phyloP scores from a whole-genome alignment of 2,329 filamentous ascomycete genomes.

The Coniochaeta sp. region DNA sequence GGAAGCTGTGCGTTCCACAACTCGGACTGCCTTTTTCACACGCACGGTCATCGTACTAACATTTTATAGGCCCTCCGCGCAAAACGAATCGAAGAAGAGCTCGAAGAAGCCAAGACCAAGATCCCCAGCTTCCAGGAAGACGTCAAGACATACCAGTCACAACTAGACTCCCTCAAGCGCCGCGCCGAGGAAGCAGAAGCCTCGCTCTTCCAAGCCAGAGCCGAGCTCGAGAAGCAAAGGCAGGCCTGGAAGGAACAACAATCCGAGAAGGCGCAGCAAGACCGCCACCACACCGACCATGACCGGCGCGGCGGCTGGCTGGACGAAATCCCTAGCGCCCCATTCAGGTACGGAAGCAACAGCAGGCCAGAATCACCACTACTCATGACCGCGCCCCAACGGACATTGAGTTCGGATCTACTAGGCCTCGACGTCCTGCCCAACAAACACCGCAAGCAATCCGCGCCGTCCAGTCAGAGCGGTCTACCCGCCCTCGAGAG shows the following conservation, averaged over 20 bases:
- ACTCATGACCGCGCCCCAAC: constrained; percentile 32
- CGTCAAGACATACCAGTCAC: constrained; percentile 48
- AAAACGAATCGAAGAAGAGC: constrained; percentile 70
- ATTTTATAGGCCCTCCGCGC: constrained; percentile 50
- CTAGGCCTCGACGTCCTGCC: constrained; percentile 35
- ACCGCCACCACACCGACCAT: constrained; percentile 17
- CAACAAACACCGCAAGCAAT: constrained; percentile 35
- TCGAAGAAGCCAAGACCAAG: constrained; percentile 61
- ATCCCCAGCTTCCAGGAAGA: constrained; percentile 60
- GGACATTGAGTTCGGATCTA: constrained; percentile 48
- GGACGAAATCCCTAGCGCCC: constrained; percentile 35
- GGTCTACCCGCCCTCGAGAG: constrained; percentile 11
- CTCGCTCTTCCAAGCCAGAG: constrained; percentile 47
- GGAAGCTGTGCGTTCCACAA: constrained; percentile 58
- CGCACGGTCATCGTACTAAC: background rate
- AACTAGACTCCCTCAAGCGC: constrained; percentile 54
- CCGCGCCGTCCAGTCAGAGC: constrained; percentile 42
- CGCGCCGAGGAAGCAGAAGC: constrained; percentile 60
- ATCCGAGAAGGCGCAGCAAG: constrained; percentile 23
- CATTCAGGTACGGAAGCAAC: constrained; percentile 28
- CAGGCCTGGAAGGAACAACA: constrained; percentile 27
- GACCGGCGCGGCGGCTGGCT: constrained; percentile 40
- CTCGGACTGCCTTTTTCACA: too few species aligned
- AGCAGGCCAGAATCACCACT: constrained; percentile 49
- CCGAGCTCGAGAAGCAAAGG: constrained; percentile 44